phyloP scores from a whole-genome alignment of 1,284 basidiomycete genomes.

The Cutaneotrichosporon sp. region DNA sequence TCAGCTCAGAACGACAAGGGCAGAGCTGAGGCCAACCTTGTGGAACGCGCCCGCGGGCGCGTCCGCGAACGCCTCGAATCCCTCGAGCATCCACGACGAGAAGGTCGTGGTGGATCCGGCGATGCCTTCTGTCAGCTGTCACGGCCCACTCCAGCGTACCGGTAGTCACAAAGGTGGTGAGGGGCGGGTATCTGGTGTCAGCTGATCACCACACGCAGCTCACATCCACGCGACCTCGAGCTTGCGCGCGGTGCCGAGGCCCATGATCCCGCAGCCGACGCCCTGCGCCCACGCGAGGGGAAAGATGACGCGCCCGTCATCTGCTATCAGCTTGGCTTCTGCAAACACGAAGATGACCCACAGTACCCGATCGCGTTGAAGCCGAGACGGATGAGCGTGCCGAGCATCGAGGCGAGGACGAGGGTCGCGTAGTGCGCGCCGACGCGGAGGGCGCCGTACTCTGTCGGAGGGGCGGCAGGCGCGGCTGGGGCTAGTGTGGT shows the following conservation, averaged over 20 bases:
- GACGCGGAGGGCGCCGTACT: conserved; percentile 18
- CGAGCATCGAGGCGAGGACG: conserved; percentile 73
- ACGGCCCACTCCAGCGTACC: conserved; percentile 56
- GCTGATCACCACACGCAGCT: conserved; percentile 45
- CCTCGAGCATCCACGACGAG: conserved; percentile 88
- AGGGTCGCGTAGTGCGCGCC: conserved; percentile 61
- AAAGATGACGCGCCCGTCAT: conserved; percentile 70
- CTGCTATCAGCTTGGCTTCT: conserved; percentile 20
- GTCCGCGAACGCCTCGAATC: conserved; percentile 86
- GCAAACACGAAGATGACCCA: conserved; percentile 34
- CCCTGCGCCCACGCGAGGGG: conserved; percentile 85
- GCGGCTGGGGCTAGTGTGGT: not conserved
- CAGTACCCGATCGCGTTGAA: conserved; percentile 63
- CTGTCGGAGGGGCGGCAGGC: not conserved
- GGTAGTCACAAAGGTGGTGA: conserved; percentile 86
- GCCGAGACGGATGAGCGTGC: conserved; percentile 75
- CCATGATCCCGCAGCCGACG: conserved; percentile 91
- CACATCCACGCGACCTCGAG: conserved; percentile 72
- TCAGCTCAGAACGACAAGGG: conserved; percentile 3
- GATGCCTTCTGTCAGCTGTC: conserved; percentile 64
- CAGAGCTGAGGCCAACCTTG: conserved; percentile 76
- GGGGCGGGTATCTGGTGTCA: conserved; percentile 70
- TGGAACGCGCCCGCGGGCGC: conserved; percentile 67
- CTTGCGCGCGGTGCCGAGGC: conserved; percentile 68
- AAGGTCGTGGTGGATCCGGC: conserved; percentile 97